Percentiles rank a stretch among this genome's conserved stretches.
phyloP scores from a whole-genome alignment of 345 rosid genomes.

The Dovyalis caffra region DNA sequence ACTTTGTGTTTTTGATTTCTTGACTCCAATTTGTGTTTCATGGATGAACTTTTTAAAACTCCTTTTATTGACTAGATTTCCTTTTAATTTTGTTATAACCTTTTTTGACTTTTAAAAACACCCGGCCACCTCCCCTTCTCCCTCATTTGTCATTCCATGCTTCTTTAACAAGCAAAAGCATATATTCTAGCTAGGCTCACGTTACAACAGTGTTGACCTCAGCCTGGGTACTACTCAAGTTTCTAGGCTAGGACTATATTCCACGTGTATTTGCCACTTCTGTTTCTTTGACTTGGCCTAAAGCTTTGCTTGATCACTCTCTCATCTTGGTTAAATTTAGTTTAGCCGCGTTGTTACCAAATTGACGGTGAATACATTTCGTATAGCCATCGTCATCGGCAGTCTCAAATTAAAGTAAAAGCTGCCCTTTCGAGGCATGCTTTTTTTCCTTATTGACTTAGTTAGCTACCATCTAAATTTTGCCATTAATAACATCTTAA shows the following conservation, averaged over 20 bases:
- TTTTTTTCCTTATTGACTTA: neutral
- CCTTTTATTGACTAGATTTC: neutral
- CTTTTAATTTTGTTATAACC: neutral
- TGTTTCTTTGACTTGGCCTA: no score
- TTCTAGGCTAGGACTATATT: neutral
- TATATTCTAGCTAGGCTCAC: neutral
- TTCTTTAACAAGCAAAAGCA: neutral
- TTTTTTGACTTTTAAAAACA: neutral
- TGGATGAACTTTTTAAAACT: neutral
- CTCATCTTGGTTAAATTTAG: no score
- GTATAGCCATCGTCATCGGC: neutral
- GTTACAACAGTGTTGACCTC: slow-evolving; percentile 3
- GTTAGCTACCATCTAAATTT: neutral
- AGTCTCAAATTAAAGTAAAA: no score
- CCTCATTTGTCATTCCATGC: neutral
- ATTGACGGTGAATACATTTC: neutral
- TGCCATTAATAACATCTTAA: neutral
- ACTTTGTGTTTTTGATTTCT: neutral
- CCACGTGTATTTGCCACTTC: neutral
- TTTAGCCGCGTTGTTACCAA: no score
- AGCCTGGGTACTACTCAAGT: neutral
- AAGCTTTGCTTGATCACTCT: neutral
- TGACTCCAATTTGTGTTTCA: neutral
- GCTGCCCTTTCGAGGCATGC: no score
- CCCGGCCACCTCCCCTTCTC: neutral